These are phyloP conservation scores for Camellia oleifera DNA, from an alignment of 179 eudicot genomes.

Conservation along the genomic window DNA sequence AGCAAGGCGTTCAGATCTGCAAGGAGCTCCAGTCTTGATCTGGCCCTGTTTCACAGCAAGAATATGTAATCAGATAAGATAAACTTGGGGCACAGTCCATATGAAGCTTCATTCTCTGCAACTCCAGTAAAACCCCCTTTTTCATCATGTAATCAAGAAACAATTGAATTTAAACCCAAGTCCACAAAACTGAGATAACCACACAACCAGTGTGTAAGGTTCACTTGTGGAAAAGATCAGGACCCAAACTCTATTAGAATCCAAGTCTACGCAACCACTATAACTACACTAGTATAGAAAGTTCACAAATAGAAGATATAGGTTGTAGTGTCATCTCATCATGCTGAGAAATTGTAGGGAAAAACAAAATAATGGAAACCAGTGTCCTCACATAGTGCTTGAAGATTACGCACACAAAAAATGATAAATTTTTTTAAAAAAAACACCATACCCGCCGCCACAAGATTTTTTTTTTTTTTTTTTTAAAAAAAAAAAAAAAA, in stretches of 20 bases:
- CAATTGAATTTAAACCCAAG: neutral
- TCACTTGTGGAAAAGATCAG: neutral
- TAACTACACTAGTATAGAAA: neutral
- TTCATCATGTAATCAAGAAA: neutral
- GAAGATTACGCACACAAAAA: neutral
- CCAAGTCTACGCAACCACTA: neutral
- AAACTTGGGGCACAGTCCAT: neutral
- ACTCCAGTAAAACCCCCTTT: neutral
- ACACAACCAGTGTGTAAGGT: neutral
- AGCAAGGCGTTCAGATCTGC: conserved; percentile 78
- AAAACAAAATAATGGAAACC: neutral
- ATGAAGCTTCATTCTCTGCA: neutral
- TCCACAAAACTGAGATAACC: neutral
- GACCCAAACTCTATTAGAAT: neutral
- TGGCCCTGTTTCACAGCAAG: conserved; percentile 46
- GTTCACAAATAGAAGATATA: neutral
- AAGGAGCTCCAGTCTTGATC: conserved; percentile 80
- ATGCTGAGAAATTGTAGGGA: neutral
- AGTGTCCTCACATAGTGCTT: neutral
- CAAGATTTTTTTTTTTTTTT: too few species aligned
- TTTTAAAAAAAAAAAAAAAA: neutral
- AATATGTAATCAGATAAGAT: neutral
- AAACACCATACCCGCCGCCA: too few species aligned
- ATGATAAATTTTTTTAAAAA: too few species aligned
- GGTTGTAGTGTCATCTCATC: neutral